phyloP scores from a whole-genome alignment of 352 stramenopile genomes.

The Plasmopara viticola region DNA sequence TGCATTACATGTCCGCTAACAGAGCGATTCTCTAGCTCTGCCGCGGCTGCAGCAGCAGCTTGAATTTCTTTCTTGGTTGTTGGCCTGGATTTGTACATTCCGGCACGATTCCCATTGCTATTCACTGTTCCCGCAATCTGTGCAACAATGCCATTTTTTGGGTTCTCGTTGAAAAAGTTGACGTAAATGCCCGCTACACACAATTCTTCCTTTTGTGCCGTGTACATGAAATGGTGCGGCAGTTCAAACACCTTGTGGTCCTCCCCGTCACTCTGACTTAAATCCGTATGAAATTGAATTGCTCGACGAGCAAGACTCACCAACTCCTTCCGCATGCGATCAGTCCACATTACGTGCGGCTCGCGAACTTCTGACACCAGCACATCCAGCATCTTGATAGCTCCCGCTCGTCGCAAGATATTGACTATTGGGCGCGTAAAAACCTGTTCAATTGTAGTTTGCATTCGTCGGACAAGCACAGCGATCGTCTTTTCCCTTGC shows the following conservation, averaged over 20 bases:
- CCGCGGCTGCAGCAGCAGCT: slow-evolving; percentile 25
- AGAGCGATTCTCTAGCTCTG: slow-evolving; percentile 36
- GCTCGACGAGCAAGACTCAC: slow-evolving; percentile 56
- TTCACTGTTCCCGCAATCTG: slow-evolving; percentile 74
- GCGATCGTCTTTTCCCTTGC: slow-evolving; percentile 69
- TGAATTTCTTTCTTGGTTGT: slow-evolving; percentile 35
- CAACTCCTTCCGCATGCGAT: slow-evolving; percentile 74
- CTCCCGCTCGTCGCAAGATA: slow-evolving; percentile 52
- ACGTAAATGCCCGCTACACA: slow-evolving; percentile 85
- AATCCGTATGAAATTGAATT: slow-evolving; percentile 60
- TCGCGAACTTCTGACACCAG: slow-evolving; percentile 66
- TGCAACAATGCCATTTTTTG: slow-evolving; percentile 59
- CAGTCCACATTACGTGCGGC: slow-evolving; percentile 84
- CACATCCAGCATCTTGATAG: slow-evolving; percentile 64
- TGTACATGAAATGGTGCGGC: slow-evolving; percentile 67
- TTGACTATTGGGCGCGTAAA: slow-evolving; percentile 77
- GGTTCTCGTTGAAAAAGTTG: slow-evolving; percentile 86
- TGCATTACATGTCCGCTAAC: slow-evolving; percentile 71
- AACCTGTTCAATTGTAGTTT: slow-evolving; percentile 76
- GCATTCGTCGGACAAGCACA: slow-evolving; percentile 74
- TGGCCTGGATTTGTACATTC: slow-evolving; percentile 25
- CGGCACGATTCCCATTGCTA: slow-evolving; percentile 19
- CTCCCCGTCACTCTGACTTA: slow-evolving; percentile 50
- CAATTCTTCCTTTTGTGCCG: slow-evolving; percentile 75
- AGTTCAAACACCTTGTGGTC: slow-evolving; percentile 74